These are phyloP conservation scores for Diphasiastrum complanatum DNA, from an alignment of 83 land plant genomes.

Conservation along the genomic window DNA sequence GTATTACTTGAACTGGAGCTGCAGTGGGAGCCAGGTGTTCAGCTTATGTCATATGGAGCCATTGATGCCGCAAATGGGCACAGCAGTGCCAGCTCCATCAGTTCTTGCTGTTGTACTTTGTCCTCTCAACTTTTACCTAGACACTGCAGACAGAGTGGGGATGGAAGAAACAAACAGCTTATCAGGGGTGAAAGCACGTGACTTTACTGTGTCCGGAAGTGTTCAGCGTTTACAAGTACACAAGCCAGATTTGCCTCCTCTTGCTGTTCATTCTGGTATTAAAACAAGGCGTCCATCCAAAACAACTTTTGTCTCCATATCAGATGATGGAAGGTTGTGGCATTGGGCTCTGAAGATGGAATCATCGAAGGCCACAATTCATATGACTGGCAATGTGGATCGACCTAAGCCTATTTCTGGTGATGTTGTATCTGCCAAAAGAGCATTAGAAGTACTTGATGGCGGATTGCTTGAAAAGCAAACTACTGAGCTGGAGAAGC, in stretches of 20 bases:
- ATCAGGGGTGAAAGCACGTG: too few relatives aligned
- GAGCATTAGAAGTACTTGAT: too few relatives aligned
- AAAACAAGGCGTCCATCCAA: slow-evolving; percentile 16
- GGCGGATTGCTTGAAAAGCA: too few relatives aligned
- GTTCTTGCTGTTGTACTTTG: slow-evolving; percentile 65
- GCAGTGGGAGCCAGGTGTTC: slow-evolving; percentile 79
- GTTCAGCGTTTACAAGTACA: slow-evolving; percentile 16
- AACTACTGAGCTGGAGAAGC: too few relatives aligned
- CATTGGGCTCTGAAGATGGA: slow-evolving; percentile 70
- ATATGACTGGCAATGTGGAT: too few relatives aligned
- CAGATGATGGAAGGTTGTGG: slow-evolving; percentile 97
- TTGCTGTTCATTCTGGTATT: slow-evolving; percentile 20
- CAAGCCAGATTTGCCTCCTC: slow-evolving; percentile 16
- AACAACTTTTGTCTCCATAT: slow-evolving; percentile 61
- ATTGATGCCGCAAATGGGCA: slow-evolving; percentile 76
- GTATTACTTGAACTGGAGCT: too few relatives aligned
- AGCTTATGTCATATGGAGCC: slow-evolving; percentile 54
- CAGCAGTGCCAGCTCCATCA: slow-evolving; percentile 76
- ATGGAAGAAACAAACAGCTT: too few relatives aligned
- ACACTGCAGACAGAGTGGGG: slow-evolving; percentile 33
- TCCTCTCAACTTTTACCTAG: slow-evolving; percentile 46
- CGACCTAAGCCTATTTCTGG: too few relatives aligned
- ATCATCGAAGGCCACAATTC: too few relatives aligned
- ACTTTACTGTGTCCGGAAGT: not conserved
- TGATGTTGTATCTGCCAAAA: too few relatives aligned